A percentile compares a stretch with the other conserved stretches of the same genome.
Conservation (phyloP, 306 rosid genomes). For the Canavalia ensiformis region DNA sequence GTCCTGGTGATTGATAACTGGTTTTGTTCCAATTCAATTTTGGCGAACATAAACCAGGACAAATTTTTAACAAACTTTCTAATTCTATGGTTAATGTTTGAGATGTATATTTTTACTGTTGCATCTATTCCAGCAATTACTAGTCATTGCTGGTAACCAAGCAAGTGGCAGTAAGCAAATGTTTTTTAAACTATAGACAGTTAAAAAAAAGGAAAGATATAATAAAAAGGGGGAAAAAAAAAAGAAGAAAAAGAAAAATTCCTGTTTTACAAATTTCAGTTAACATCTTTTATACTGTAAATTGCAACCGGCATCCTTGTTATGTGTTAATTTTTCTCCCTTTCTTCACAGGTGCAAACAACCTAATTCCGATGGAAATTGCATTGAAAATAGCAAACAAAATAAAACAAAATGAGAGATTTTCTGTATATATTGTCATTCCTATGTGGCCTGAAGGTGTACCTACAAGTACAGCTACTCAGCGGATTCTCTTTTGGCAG, state of each 20-base stretch:
- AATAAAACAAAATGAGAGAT: constrained; percentile 78
- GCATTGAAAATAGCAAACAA: constrained; percentile 78
- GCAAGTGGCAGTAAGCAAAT: neutral
- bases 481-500: constrained; percentile 93
- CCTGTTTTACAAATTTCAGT: neutral
- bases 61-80: no score
- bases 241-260: neutral
- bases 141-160: no score
- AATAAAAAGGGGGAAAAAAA: neutral
- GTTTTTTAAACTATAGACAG: neutral
- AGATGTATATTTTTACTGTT: no score
- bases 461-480: constrained; percentile 72
- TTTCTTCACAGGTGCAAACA: constrained; percentile 70
- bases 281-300: neutral
- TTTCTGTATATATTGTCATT: constrained; percentile 70
- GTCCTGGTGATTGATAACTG: neutral
- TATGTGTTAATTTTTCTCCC: neutral
- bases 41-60: no score
- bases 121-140: no score
- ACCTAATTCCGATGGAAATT: constrained; percentile 87
- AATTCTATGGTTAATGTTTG: no score
- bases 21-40: constrained; percentile 9
- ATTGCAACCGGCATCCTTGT: constrained; percentile 19
- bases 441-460: constrained; percentile 98
- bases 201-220: neutral